Base-by-base conservation (phyloP, 2,329 filamentous ascomycete genomes). In the Claviceps africana region DNA sequence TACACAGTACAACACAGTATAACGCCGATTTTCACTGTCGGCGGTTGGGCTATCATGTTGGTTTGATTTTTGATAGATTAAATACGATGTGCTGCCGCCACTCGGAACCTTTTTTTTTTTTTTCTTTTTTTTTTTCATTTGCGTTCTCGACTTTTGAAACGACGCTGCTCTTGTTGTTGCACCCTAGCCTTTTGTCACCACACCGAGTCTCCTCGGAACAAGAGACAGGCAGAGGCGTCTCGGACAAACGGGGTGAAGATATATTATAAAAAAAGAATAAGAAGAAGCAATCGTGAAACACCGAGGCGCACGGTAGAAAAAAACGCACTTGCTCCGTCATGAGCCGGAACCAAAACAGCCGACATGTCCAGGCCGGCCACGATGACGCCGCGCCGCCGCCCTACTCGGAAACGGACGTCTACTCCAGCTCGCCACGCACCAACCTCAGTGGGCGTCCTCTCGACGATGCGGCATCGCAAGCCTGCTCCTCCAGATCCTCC, bases 341-440 rank as follows among this genome's bases (percentile, higher is more conserved):
- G 59, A 56, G 53, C 47, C 51, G 54, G 31, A 50, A 54, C 42
- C 52, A 45, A 31, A 54, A 53, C 54, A 57, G 53, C 43, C 57
- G 57, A 42, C 54, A 48, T 51, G 51, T 58, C 51, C 55, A 53
- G 17, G 54, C 48, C 11, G 64, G 6, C 28, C n/a, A n/a, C n/a
- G n/a, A n/a, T n/a, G 44, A 4, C 17, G 43, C 17, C 17, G 28
- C 44, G 25, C 44, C 44, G 6, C 76, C 77, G 4, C 78, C 78
- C 6, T 81, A 81, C 58, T 72, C 72, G 40, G 77, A 78, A 62
- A 79, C 74, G 17, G 77, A 81, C 60, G 71, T 77, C 39, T 77
- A 72, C 64, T 78, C 75, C 15, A 67, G 60, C 48, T 50, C 58
- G 46, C 57, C 59, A 51, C 54, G 62, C 58, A 62, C 56, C 55